These are phyloP conservation scores for Podospora pseudocomata DNA, from an alignment of 495 filamentous ascomycete species.

Conservation along the genomic window DNA sequence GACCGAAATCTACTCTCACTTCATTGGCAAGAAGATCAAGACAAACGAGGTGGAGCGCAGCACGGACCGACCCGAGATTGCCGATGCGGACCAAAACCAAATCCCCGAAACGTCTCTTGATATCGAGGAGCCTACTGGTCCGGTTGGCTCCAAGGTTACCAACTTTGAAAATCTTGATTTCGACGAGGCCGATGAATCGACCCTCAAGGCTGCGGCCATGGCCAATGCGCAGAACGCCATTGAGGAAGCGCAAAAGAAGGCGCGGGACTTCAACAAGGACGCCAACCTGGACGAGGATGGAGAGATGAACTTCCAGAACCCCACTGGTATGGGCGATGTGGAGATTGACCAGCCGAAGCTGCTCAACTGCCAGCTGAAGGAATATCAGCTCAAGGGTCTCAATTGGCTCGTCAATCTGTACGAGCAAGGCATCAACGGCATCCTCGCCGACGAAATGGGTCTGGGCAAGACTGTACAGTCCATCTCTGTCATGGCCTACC, in stretches of 20 bases:
- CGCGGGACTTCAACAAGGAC: conserved; percentile 82
- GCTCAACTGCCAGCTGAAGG: conserved; percentile 89
- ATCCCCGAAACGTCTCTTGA: conserved; percentile 47
- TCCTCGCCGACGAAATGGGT: conserved; percentile 98
- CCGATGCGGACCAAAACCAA: conserved; percentile 37
- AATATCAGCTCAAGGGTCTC: conserved; percentile 97
- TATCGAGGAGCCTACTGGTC: conserved; percentile 56
- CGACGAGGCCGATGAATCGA: conserved; percentile 87
- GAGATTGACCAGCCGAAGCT: conserved; percentile 93
- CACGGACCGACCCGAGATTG: conserved; percentile 72
- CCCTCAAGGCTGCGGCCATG: conserved; percentile 76
- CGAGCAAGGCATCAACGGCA: conserved; percentile 99
- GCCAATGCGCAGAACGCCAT: conserved; percentile 96
- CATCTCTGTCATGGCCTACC: conserved; percentile 98
- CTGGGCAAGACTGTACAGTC: conserved; percentile 98
- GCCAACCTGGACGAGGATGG: conserved; percentile 71
- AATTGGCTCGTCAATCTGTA: conserved; percentile 99
- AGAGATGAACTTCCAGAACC: conserved; percentile 99
- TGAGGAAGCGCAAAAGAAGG: conserved; percentile 88
- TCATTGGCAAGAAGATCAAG: conserved; percentile 98
- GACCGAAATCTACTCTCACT: conserved; percentile 98
- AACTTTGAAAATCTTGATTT: conserved; percentile 95
- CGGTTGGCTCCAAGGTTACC: conserved; percentile 67
- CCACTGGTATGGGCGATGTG: conserved; percentile 86
- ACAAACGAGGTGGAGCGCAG: conserved; percentile 87